Conservation (phyloP, 805 yeast genomes). For the Candida palmyrensis region DNA sequence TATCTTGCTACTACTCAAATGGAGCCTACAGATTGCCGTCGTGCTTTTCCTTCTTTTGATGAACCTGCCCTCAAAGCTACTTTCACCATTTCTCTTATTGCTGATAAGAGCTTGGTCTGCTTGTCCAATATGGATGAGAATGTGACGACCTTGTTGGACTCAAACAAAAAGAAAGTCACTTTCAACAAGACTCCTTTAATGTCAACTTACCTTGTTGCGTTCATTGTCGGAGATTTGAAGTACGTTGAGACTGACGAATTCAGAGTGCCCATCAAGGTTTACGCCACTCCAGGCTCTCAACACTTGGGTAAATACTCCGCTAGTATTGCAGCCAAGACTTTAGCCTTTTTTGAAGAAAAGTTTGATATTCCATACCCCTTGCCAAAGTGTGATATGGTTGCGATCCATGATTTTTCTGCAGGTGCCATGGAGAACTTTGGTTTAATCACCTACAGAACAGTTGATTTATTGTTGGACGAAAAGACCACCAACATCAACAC, state of each 20-base stretch:
- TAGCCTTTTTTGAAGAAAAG: conserved; percentile 65
- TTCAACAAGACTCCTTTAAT: conserved; percentile 77
- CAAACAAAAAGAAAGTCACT: conserved; percentile 47
- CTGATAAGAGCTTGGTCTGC: conserved; percentile 51
- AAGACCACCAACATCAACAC: conserved; percentile 58
- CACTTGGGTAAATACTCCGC: conserved; percentile 69
- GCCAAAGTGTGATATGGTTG: conserved; percentile 79
- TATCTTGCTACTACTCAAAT: conserved; percentile 81
- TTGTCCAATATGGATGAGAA: conserved; percentile 68
- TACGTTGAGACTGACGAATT: conserved; percentile 63
- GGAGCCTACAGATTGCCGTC: conserved; percentile 83
- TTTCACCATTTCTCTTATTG: conserved; percentile 59
- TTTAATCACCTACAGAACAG: conserved; percentile 72
- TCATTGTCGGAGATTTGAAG: conserved; percentile 74
- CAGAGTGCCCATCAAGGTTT: conserved; percentile 73
- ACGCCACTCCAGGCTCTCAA: conserved; percentile 74
- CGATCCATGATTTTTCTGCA: conserved; percentile 77
- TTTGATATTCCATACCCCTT: conserved; percentile 74
- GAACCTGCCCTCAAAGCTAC: conserved; percentile 78
- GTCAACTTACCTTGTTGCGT: conserved; percentile 84
- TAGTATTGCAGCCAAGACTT: conserved; percentile 68
- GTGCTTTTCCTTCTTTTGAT: conserved; percentile 84
- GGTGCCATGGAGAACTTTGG: conserved; percentile 93
- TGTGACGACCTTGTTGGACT: conserved; percentile 35
- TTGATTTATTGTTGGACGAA: conserved; percentile 69